These are phyloP conservation scores for Cryptococcus sp. DNA, from an alignment of 1,284 basidiomycete genomes.

Conservation along the genomic window DNA sequence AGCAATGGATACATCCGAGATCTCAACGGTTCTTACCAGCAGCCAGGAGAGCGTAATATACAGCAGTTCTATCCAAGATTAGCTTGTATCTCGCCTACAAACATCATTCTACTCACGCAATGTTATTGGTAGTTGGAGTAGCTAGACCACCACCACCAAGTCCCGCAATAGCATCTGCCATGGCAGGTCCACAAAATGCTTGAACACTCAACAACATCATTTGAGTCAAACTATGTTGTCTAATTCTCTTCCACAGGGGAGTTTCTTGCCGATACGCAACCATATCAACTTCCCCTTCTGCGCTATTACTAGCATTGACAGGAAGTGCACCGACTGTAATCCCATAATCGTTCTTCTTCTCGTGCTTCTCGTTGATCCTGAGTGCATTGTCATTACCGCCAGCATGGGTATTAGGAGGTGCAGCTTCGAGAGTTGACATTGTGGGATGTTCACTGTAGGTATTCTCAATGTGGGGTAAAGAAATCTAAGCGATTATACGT, in stretches of 20 bases:
- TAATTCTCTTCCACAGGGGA: constrained; percentile 14
- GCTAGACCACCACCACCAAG: constrained; percentile 19
- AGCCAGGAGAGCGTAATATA: too few relatives aligned
- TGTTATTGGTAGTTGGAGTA: constrained; percentile 12
- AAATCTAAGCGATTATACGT: too few relatives aligned
- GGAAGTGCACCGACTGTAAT: too few relatives aligned
- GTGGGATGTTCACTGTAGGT: not conserved
- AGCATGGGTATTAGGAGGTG: constrained; percentile 16
- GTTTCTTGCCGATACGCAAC: constrained; percentile 7
- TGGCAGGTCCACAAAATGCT: constrained; percentile 15
- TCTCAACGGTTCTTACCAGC: too few relatives aligned
- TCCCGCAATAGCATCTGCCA: constrained; percentile 15
- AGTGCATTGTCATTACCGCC: constrained; percentile 13
- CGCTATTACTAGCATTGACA: too few relatives aligned
- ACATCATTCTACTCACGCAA: constrained; percentile 7
- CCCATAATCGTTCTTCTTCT: not conserved
- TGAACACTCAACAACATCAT: constrained; percentile 19
- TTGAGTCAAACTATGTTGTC: constrained; percentile 18
- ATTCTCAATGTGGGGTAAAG: too few relatives aligned
- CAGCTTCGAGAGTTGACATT: constrained; percentile 14
- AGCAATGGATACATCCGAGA: not conserved
- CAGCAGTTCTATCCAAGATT: too few relatives aligned
- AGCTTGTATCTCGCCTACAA: not conserved
- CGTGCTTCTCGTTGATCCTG: not conserved
- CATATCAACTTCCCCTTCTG: constrained; percentile 1